phyloP scores from a whole-genome alignment of 2,329 filamentous ascomycete genomes.

The Aspergillus sclerotialis region DNA sequence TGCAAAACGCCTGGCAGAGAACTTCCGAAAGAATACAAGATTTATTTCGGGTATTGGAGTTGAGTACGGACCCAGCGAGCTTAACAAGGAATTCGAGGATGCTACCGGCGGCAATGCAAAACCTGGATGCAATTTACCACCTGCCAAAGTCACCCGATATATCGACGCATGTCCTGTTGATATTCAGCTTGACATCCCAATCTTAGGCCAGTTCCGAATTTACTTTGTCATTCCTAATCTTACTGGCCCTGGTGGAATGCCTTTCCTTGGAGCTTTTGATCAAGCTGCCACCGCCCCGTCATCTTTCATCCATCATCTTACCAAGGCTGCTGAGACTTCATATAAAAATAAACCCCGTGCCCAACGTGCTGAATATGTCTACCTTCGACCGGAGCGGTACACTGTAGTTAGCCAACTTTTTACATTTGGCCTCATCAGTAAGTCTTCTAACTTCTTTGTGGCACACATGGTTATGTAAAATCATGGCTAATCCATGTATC shows the following conservation, averaged over 20 bases:
- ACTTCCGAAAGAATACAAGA: slow-evolving; percentile 63
- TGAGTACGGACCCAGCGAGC: slow-evolving; percentile 57
- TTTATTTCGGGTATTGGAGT: slow-evolving; percentile 69
- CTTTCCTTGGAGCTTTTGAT: slow-evolving; percentile 51
- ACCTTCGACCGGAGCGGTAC: slow-evolving; percentile 61
- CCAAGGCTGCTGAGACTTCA: slow-evolving; percentile 56
- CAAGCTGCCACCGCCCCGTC: slow-evolving; percentile 50
- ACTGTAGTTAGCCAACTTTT: slow-evolving; percentile 61
- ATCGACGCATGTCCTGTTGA: slow-evolving; percentile 73
- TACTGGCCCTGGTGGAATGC: slow-evolving; percentile 51
- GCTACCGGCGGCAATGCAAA: slow-evolving; percentile 21
- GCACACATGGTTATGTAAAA: no score
- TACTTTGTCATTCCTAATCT: slow-evolving; percentile 65
- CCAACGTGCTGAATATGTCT: slow-evolving; percentile 56
- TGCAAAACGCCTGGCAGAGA: slow-evolving; percentile 56
- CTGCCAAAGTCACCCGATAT: slow-evolving; percentile 65
- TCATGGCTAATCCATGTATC: no score
- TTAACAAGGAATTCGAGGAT: slow-evolving; percentile 49
- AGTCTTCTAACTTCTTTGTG: no score
- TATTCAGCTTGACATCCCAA: slow-evolving; percentile 69
- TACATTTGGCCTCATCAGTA: slow-evolving; percentile 63
- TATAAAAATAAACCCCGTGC: slow-evolving; percentile 55
- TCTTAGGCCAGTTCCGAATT: slow-evolving; percentile 69
- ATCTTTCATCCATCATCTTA: slow-evolving; percentile 50
- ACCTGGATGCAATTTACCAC: slow-evolving; percentile 48